Percentiles rank a stretch among this genome's conserved stretches.
These are phyloP conservation scores for Neurospora sp. DNA, from an alignment of 495 filamentous ascomycete genomes.

Conservation along the genomic window DNA sequence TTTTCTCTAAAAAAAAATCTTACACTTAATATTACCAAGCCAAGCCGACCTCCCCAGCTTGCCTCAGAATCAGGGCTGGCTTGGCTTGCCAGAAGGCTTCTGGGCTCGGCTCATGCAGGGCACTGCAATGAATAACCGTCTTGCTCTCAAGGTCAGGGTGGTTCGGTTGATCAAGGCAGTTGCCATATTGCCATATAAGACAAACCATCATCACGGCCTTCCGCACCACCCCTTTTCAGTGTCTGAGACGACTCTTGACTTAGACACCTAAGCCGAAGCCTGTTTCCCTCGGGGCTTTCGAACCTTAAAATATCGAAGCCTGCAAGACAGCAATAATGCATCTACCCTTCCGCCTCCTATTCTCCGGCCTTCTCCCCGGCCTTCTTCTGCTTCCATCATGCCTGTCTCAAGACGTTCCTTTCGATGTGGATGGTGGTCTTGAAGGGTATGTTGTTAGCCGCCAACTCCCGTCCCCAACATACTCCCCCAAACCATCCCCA, in stretches of 20 bases:
- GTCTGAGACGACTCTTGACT: background rate
- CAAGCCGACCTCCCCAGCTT: too few relatives aligned
- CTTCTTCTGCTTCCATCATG: background rate
- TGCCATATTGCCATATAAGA: background rate
- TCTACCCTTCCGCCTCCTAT: background rate
- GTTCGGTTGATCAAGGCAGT: background rate
- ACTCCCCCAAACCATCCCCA: background rate
- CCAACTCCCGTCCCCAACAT: too few relatives aligned
- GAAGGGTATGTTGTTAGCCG: too few relatives aligned
- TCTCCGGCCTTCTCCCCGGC: background rate
- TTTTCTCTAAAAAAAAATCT: too few relatives aligned
- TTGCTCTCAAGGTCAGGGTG: background rate
- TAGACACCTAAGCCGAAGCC: background rate
- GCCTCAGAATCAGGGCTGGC: too few relatives aligned
- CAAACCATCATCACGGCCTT: background rate
- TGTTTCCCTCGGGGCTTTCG: background rate
- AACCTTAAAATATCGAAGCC: background rate
- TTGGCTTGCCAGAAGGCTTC: too few relatives aligned
- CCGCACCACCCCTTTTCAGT: background rate
- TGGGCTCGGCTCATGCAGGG: too few relatives aligned
- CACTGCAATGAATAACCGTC: background rate
- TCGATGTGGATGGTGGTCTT: background rate
- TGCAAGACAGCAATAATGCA: background rate
- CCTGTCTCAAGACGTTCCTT: background rate
- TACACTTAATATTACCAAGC: too few relatives aligned